A percentile compares a stretch with the other conserved stretches of the same genome.
These are phyloP conservation scores for Apiotrichum veenhuisii DNA, from an alignment of 1,284 basidiomycete genomes.

Conservation along the genomic window DNA sequence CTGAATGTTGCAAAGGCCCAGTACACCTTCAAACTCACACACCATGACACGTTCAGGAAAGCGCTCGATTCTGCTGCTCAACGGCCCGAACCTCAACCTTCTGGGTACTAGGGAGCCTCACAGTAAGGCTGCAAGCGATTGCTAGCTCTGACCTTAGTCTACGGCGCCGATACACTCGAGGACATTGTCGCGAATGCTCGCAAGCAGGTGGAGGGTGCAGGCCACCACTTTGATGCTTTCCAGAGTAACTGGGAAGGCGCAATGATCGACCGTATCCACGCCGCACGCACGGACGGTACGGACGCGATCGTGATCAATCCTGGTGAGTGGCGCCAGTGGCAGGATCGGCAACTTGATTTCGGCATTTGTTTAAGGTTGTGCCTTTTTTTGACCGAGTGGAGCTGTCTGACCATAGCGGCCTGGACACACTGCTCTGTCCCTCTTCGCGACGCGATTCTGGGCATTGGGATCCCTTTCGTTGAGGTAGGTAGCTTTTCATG, in stretches of 20 bases:
- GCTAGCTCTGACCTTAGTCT: constrained; percentile 19
- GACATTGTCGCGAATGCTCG: constrained; percentile 25
- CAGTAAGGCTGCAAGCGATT: constrained; percentile 11
- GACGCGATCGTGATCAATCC: constrained; percentile 45
- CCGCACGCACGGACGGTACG: constrained; percentile 29
- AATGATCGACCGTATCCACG: constrained; percentile 44
- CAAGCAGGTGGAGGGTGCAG: constrained; percentile 13
- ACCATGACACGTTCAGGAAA: constrained; percentile 6
- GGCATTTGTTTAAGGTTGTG: too few species aligned
- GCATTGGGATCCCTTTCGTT: constrained; percentile 42
- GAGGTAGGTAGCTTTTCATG: constrained; percentile 21
- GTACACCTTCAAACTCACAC: not conserved
- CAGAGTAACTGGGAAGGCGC: constrained; percentile 48
- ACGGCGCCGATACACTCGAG: constrained; percentile 41
- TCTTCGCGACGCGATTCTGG: constrained; percentile 40
- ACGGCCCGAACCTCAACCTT: constrained; percentile 48
- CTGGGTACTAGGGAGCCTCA: constrained; percentile 46
- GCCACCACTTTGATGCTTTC: constrained; percentile 26
- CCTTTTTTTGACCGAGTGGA: not conserved
- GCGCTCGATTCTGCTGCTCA: constrained; percentile 27
- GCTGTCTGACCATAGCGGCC: not conserved
- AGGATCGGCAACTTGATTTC: not conserved
- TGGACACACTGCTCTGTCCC: constrained; percentile 46
- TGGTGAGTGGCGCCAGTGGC: constrained; percentile 18
- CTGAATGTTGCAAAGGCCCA: not conserved